phyloP scores from a whole-genome alignment of 768 basidiomycete genomes.

The Panellus pusillus region DNA sequence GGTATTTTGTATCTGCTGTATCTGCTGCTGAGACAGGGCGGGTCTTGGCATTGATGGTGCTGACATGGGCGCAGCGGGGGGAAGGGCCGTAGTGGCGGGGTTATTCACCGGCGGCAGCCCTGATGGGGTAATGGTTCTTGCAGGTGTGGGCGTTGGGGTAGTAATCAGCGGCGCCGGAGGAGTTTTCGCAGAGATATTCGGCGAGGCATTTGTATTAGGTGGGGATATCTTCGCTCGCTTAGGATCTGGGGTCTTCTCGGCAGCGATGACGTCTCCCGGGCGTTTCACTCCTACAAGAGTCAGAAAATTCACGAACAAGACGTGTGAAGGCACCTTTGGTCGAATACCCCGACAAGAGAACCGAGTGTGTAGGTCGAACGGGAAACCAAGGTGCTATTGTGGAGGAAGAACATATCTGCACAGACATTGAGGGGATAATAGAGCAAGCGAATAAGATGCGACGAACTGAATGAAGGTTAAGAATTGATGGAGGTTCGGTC shows the following conservation, averaged over 20 bases:
- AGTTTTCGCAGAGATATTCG: constrained; percentile 18
- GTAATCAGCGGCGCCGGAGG: constrained; percentile 24
- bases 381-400: constrained; percentile 57
- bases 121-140: background rate
- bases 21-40: background rate
- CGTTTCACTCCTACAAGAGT: constrained; percentile 41
- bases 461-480: constrained; percentile 52
- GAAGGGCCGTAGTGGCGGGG: constrained; percentile 3
- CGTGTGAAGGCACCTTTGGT: constrained; percentile 24
- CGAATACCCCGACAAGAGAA: constrained; percentile 53
- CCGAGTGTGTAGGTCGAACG: constrained; percentile 43
- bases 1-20: constrained; percentile 3
- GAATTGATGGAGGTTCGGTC: constrained; percentile 45
- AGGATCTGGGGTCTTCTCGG: constrained; percentile 42
- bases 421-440: background rate
- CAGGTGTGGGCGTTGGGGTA: constrained; percentile 25
- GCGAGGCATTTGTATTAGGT: constrained; percentile 21
- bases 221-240: constrained; percentile 43
- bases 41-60: background rate
- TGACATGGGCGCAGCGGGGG: constrained; percentile 2
- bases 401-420: constrained; percentile 35
- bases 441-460: background rate
- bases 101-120: no score
- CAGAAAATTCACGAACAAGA: background rate
- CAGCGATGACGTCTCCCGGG: constrained; percentile 34